Evolutionary conservation across 2,329 filamentous ascomycete genomes (phyloP).

Genomic region (Fusarium ambrosium): DNA sequence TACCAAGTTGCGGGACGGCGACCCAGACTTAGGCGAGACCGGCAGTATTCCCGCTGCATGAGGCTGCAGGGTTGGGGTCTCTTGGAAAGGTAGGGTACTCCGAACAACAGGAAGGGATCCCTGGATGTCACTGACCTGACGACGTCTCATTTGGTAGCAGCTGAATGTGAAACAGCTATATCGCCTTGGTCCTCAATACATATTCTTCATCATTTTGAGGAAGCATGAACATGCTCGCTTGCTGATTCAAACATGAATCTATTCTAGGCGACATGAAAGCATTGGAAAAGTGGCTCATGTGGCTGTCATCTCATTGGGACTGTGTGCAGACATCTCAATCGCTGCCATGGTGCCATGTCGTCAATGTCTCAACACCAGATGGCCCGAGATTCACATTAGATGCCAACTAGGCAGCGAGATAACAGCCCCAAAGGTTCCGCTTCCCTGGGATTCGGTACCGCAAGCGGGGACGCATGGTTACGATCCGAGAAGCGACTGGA

Average conservation of each 20-base stretch:
- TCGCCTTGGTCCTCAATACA: conserved; percentile 15
- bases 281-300: background rate
- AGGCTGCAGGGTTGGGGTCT: conserved; percentile 28
- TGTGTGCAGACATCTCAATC: background rate
- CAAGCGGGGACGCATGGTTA: conserved; percentile 27
- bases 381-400: conserved; percentile 14
- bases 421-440: conserved; percentile 29
- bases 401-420: conserved; percentile 25
- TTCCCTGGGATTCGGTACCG: conserved; percentile 35
- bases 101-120: conserved; percentile 19
- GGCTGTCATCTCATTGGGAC: background rate
- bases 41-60: conserved; percentile 39
- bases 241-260: background rate
- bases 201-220: background rate
- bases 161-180: conserved; percentile 44
- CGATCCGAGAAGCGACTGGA: conserved; percentile 27
- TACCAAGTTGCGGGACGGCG: conserved; percentile 26
- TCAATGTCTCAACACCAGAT: conserved; percentile 4
- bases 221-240: conserved; percentile 5
- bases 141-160: conserved; percentile 39
- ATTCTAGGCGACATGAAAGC: background rate
- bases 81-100: conserved; percentile 23
- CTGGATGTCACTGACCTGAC: conserved; percentile 27
- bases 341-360: conserved; percentile 6
- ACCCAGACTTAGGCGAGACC: conserved; percentile 41